Evolutionary conservation across 176 grass and related monocot genomes (phyloP), one percentile per base, ranked within the genome.

Genomic region (Cocos nucifera): DNA sequence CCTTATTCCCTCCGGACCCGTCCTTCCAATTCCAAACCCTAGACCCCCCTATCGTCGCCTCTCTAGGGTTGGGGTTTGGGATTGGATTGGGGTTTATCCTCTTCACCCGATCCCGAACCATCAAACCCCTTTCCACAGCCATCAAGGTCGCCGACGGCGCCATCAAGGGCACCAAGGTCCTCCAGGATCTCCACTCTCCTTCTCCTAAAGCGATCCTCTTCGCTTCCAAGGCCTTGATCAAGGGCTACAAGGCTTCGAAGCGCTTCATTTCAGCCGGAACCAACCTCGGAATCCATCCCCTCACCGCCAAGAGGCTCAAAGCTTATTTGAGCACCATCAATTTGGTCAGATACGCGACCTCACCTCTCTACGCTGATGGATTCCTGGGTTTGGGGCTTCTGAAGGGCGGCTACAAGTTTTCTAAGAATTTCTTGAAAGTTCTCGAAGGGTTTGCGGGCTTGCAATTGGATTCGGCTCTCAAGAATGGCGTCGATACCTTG

Each of bases 371-470:
- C 70, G 67, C 81, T 15, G 61, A 76, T 54, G 81, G 73, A 4
- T 52, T 80, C 19, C 70, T 58, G 0, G 60, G 61, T n/a, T 76
- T 92, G n/a, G 85, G 81, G 4, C 29, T 86, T 5, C 69, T 98
- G 57, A 98, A 86, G 58, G 82, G 72, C 0, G 60, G 93, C 0
- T 92, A 97, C 66, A 68, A 79, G 21, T 12, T 97, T 0, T 85
- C 87, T 1, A 97, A 91, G 67, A 97, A 92, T 22, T 76, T 73
- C 8, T 74, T 75, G 4, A 91, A 97, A 65, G 65, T 97, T 78
- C 30, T 92, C 5, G 87, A 97, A 66, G 87, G 87, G 4, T 88
- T 92, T 64, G 75, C 88, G 3, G 93, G 93, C 4, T 76, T 92
- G 51, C 87, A 91, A 75, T 75, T 97, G 21, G 78, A 91, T 75